Percentiles rank a stretch among this genome's conserved stretches.
Evolutionary conservation across 225 moss, liverwort and hornwort species (phyloP).

Genomic region (Anthoceros angustus): DNA sequence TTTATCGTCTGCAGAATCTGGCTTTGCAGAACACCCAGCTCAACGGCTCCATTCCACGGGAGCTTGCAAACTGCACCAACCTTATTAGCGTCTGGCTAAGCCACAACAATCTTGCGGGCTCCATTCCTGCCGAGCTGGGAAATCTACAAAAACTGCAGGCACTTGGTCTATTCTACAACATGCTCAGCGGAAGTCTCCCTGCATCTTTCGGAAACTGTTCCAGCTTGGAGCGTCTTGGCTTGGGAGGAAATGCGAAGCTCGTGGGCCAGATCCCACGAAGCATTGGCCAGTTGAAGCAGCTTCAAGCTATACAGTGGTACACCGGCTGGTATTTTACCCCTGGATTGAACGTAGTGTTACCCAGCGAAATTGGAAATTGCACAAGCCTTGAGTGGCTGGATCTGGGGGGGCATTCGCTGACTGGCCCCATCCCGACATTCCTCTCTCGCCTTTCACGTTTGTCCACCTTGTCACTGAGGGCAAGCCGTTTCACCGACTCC

Average conservation of each 20-base stretch:
- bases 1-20: too few relatives aligned
- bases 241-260: neutral
- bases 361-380: too few relatives aligned
- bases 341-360: too few relatives aligned
- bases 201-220: neutral
- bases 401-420: too few relatives aligned
- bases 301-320: too few relatives aligned
- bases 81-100: neutral
- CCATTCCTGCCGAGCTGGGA: neutral
- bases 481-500: too few relatives aligned
- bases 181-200: neutral
- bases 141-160: neutral
- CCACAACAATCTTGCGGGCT: neutral
- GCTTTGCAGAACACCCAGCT: neutral
- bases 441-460: too few relatives aligned
- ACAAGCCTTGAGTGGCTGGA: too few relatives aligned
- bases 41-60: neutral
- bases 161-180: neutral
- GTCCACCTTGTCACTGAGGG: too few relatives aligned
- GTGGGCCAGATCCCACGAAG: neutral
- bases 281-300: neutral
- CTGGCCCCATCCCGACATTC: too few relatives aligned
- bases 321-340: too few relatives aligned
- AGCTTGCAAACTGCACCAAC: neutral
- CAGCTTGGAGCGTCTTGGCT: neutral